Conservation (phyloP, 768 basidiomycete species). For the Russula foetens region DNA sequence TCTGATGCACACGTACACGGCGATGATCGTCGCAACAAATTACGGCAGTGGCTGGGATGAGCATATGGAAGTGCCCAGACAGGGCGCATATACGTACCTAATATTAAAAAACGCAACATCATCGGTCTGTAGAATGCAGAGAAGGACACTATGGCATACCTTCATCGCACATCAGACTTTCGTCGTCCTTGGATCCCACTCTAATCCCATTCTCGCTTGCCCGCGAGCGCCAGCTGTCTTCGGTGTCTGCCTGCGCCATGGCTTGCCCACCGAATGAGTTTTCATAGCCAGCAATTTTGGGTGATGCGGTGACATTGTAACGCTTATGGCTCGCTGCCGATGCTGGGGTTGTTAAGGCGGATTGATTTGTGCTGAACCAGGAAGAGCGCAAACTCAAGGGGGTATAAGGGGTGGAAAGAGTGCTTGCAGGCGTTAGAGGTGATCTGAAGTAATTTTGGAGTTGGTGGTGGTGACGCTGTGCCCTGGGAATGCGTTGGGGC, state of each 20-base stretch:
- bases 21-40: neutral
- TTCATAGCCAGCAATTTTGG: slow-evolving; percentile 31
- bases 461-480: slow-evolving; percentile 33
- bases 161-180: slow-evolving; percentile 41
- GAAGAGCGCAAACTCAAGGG: slow-evolving; percentile 62
- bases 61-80: neutral
- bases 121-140: slow-evolving; percentile 34
- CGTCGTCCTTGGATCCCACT: slow-evolving; percentile 38
- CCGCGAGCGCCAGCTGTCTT: slow-evolving; percentile 64
- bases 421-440: slow-evolving; percentile 51
- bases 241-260: slow-evolving; percentile 48
- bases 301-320: slow-evolving; percentile 36
- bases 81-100: slow-evolving; percentile 34
- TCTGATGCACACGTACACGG: slow-evolving; percentile 2
- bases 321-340: slow-evolving; percentile 35
- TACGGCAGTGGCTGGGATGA: neutral
- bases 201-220: slow-evolving; percentile 67
- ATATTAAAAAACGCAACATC: slow-evolving; percentile 18
- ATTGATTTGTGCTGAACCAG: slow-evolving; percentile 37
- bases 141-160: slow-evolving; percentile 29
- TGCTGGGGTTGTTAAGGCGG: slow-evolving; percentile 55
- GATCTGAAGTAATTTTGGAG: slow-evolving; percentile 35
- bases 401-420: slow-evolving; percentile 50
- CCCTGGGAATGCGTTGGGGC: slow-evolving; percentile 51
- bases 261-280: slow-evolving; percentile 27